A percentile compares a stretch with the other conserved stretches of the same genome.
Evolutionary conservation across 805 yeast genomes (phyloP).

Genomic region (Kockiozyma suomiensis): DNA sequence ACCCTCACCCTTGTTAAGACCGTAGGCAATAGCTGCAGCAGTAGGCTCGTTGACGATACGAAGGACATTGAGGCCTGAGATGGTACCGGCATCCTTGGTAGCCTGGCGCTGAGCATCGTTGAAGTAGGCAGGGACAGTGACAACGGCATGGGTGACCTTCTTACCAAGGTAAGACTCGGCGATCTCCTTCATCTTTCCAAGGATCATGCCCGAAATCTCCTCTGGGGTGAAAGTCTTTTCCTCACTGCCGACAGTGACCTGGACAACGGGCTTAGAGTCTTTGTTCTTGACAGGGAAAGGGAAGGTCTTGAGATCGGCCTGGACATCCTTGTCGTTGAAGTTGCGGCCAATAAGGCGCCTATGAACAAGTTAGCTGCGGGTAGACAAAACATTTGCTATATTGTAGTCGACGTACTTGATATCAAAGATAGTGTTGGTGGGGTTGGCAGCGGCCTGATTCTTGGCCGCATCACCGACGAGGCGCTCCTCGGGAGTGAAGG

Average conservation of each 20-base stretch:
- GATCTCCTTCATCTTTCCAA: conserved; percentile 88
- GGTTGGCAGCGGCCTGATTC: conserved; percentile 98
- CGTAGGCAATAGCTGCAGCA: conserved; percentile 99
- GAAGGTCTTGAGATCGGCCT: conserved; percentile 78
- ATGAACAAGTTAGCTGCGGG: conserved; percentile 45
- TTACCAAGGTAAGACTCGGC: conserved; percentile 90
- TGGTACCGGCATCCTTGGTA: conserved; percentile 95
- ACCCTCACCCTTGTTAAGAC: conserved; percentile 67
- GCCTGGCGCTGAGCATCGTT: conserved; percentile 98
- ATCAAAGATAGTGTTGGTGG: conserved; percentile 88
- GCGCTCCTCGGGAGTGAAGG: conserved; percentile 93
- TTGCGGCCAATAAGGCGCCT: conserved; percentile 90
- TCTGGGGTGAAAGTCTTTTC: conserved; percentile 88
- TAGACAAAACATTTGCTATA: neutral
- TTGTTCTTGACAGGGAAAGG: conserved; percentile 80
- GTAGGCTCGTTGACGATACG: conserved; percentile 97
- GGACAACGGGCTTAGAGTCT: conserved; percentile 82
- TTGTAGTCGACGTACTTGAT: conserved; percentile 52
- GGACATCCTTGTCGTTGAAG: conserved; percentile 76
- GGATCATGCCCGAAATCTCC: conserved; percentile 91
- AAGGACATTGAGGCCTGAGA: conserved; percentile 92
- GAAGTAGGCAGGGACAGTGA: conserved; percentile 96
- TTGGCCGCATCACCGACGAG: conserved; percentile 97
- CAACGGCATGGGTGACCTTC: conserved; percentile 86
- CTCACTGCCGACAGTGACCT: conserved; percentile 83